phyloP scores from a whole-genome alignment of 139 green algal genomes.

The Pycnococcus provasolii region DNA sequence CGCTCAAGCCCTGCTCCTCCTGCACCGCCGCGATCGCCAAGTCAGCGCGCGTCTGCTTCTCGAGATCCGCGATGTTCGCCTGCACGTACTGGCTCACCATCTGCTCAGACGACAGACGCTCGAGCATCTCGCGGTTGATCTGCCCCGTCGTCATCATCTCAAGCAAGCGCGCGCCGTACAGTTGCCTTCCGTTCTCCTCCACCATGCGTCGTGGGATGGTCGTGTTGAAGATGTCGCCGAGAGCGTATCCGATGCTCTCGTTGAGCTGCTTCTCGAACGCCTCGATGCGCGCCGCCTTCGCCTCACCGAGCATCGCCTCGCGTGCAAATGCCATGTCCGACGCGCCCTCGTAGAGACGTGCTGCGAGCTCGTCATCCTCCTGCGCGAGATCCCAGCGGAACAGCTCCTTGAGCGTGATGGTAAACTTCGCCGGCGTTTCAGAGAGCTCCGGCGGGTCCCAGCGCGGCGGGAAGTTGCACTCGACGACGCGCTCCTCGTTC shows the following conservation, averaged over 20 bases:
- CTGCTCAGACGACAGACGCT: slow-evolving; percentile 3
- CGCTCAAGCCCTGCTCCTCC: too few relatives aligned
- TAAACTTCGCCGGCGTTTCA: not conserved
- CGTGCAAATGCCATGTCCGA: slow-evolving; percentile 1
- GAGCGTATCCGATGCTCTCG: slow-evolving; percentile 6
- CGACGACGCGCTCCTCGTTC: not conserved
- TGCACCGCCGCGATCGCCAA: slow-evolving; percentile 12
- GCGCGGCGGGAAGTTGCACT: not conserved
- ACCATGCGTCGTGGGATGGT: not conserved
- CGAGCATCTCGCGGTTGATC: slow-evolving; percentile 3
- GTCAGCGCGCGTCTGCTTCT: not conserved
- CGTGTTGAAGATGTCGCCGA: slow-evolving; percentile 5
- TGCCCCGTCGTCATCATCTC: not conserved
- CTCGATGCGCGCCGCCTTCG: not conserved
- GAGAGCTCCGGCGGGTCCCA: not conserved
- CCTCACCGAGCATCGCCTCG: slow-evolving; percentile 6
- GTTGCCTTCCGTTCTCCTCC: slow-evolving; percentile 2
- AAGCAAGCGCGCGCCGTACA: slow-evolving; percentile 3
- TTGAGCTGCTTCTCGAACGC: not conserved
- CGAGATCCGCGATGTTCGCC: not conserved
- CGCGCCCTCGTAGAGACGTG: slow-evolving; percentile 1
- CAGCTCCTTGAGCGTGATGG: slow-evolving; percentile 8
- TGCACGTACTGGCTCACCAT: slow-evolving; percentile 11
- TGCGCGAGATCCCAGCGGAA: slow-evolving; percentile 1
- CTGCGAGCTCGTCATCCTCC: not conserved